Base-by-base conservation (phyloP, 345 rosid genomes). In the Barbarea vulgaris region DNA sequence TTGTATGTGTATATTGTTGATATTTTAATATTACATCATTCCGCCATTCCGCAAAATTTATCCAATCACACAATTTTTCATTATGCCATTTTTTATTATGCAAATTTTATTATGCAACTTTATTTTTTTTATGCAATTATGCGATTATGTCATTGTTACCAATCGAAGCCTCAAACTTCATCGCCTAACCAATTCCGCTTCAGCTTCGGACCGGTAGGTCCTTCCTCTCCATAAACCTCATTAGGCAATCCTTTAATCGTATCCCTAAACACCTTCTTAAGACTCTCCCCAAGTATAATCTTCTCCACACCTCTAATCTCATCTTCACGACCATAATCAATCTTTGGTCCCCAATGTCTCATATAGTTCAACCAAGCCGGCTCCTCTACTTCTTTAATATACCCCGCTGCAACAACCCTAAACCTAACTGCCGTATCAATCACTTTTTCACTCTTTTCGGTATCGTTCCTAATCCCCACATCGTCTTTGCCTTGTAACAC, bases 331-430 rank as follows among this genome's bases (percentile, higher is more conserved):
- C 87, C 74, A 77, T 93, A 93, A 15, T 70, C 74, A 63, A 91
- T 82, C 75, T 84, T 91, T 1, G 97, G 97, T 61, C 96, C 97
- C 97, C 97, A 91, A 76, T 85, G 72, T 79, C 96, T 84, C 64
- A 55, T 39, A 56, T 89, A 91, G 67, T 91, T 81, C 19, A 93
- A 73, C 97, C 96, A 90, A 1, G 73, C 83, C 4, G 88, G 91
- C 39, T 87, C 89, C 14, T 39, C 21, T 18, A 84, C 31, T 12
- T 60, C 77, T 33, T 15, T 36, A 74, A 81, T 53, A 75, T 93
- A 82, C 74, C 82, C 93, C 0, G 86, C 93, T 1, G 87, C 84
- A 25, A 85, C 84, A 9, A 91, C 22, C 0, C 76, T 79, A 66
- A 61, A 87, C 15, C 55, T 52, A 4, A 18, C 50, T 2, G 83